Evolutionary conservation across 192 early-diverging fungal species (phyloP).

Genomic region (Borealophlyctis nickersoniae): DNA sequence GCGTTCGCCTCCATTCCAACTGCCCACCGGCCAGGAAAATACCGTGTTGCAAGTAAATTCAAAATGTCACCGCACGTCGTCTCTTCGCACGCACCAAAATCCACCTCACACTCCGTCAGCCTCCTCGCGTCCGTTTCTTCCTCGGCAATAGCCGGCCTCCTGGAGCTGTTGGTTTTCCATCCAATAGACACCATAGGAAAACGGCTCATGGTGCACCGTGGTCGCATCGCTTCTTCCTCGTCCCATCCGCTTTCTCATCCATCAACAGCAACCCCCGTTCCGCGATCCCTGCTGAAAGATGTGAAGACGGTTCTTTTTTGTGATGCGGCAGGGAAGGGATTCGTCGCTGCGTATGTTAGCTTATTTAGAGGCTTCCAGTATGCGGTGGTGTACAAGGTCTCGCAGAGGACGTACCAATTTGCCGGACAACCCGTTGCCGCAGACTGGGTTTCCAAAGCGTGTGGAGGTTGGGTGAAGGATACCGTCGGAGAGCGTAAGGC

Average conservation of each 20-base stretch:
- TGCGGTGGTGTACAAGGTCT: conserved; percentile 90
- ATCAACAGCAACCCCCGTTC: no score
- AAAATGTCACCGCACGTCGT: no score
- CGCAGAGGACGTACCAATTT: conserved; percentile 76
- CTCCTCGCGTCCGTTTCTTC: no score
- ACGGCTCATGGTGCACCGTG: conserved; percentile 38
- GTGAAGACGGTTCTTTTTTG: conserved; percentile 81
- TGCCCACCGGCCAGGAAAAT: no score
- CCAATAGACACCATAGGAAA: conserved; percentile 93
- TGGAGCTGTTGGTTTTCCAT: conserved; percentile 90
- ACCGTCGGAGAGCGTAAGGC: conserved; percentile 83
- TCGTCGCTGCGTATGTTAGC: conserved; percentile 68
- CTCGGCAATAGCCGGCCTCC: conserved; percentile 61
- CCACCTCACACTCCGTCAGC: no score
- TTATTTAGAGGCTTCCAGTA: conserved; percentile 90
- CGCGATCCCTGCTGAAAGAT: no score
- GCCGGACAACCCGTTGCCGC: conserved; percentile 89
- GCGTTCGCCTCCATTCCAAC: no score
- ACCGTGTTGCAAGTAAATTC: no score
- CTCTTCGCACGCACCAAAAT: no score
- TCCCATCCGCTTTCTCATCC: conserved; percentile 25
- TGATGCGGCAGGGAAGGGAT: conserved; percentile 63
- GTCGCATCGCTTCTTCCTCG: conserved; percentile 61
- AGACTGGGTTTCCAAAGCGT: conserved; percentile 71
- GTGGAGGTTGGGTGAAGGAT: conserved; percentile 60